Evolutionary conservation across 305 asterid genomes (phyloP).

Genomic region (Solanum aculeatissimum): DNA sequence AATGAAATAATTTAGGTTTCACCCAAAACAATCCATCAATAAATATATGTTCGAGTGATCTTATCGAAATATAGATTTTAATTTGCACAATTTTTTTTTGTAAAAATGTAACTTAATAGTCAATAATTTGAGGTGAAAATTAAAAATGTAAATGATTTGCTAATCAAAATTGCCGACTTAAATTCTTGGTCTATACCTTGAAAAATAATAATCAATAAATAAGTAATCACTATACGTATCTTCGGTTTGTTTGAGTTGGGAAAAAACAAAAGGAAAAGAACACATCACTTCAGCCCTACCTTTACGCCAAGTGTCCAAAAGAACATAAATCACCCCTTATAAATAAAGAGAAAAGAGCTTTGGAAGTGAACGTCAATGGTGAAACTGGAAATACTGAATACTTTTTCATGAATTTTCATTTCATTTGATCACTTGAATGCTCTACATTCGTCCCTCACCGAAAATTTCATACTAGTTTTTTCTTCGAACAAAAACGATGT

Average conservation of each 20-base stretch:
- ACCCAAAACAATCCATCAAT: background rate
- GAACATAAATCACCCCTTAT: background rate
- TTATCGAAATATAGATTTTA: background rate
- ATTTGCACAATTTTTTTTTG: background rate
- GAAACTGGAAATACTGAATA: background rate
- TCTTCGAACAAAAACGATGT: slow-evolving; percentile 6
- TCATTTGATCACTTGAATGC: background rate
- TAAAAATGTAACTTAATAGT: background rate
- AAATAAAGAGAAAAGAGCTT: too few species aligned
- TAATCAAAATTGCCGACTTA: background rate
- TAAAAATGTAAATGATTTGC: background rate
- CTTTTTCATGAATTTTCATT: background rate
- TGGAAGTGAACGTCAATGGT: background rate
- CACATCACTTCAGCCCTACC: background rate
- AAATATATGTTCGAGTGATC: background rate
- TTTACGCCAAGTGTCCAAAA: background rate
- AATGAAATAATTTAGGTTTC: background rate
- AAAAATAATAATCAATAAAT: too few species aligned
- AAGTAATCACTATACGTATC: background rate
- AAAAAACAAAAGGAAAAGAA: background rate
- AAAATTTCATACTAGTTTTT: background rate
- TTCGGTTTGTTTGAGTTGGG: background rate
- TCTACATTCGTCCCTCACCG: background rate
- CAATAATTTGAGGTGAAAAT: background rate
- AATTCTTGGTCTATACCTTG: too few species aligned